phyloP scores from a whole-genome alignment of 2,329 filamentous ascomycete genomes.

The Alternaria ventricosa region DNA sequence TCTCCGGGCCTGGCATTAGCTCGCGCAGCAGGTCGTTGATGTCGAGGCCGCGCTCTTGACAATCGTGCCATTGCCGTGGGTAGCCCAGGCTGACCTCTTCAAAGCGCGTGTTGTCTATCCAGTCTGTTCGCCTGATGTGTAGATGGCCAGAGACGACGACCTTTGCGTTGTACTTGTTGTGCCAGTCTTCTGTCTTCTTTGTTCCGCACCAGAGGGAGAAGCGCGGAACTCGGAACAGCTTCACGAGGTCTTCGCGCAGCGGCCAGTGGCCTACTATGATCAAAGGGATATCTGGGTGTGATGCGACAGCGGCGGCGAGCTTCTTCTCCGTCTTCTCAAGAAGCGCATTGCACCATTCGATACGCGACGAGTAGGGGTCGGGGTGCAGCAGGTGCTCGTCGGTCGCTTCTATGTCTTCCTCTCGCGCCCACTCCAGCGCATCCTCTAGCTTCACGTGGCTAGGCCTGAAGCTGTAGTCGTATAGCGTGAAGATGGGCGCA shows the following conservation, averaged over 20 bases:
- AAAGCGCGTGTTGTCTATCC: conserved; percentile 55
- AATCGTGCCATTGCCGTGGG: conserved; percentile 55
- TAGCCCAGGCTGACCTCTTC: conserved; percentile 58
- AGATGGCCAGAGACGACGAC: conserved; percentile 57
- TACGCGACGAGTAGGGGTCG: conserved; percentile 53
- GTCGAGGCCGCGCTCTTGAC: conserved; percentile 51
- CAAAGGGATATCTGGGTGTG: conserved; percentile 44
- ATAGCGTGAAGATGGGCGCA: conserved; percentile 64
- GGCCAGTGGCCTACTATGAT: conserved; percentile 58
- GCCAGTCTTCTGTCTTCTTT: conserved; percentile 56
- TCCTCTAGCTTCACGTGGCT: conserved; percentile 55
- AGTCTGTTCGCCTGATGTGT: conserved; percentile 56
- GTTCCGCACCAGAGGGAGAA: conserved; percentile 58
- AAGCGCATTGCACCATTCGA: conserved; percentile 55
- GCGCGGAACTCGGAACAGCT: conserved; percentile 51
- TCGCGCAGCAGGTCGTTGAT: conserved; percentile 56
- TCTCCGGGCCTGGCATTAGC: conserved; percentile 52
- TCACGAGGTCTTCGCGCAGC: conserved; percentile 53
- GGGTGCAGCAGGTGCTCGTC: conserved; percentile 56
- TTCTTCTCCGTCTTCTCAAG: conserved; percentile 51
- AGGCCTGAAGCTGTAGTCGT: conserved; percentile 66
- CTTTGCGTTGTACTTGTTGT: conserved; percentile 54
- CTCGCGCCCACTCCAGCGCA: conserved; percentile 56
- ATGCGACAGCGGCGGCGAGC: conserved; percentile 43
- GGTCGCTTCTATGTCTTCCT: conserved; percentile 54